Base-by-base conservation (phyloP, 371 early-diverging fungal genomes). In the Mucor saturninus region DNA sequence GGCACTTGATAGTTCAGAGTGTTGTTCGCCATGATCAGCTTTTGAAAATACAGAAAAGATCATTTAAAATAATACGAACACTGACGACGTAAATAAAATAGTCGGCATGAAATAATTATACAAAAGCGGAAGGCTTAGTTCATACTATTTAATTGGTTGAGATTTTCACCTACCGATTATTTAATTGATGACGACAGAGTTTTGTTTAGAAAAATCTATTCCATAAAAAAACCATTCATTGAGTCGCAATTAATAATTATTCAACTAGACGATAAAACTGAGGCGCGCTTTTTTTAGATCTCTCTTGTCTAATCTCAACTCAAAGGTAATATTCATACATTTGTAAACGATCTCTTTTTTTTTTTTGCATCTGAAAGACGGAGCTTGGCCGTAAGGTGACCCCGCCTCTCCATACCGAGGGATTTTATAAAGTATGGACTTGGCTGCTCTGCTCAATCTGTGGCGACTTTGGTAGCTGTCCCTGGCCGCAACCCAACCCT, bases 391-490 rank as follows among this genome's bases (percentile, higher is more conserved):
- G 62, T 56, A 62, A 62, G 50, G 62, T 56, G 62, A 62, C 62
- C 62, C 56, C 62, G 50, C 56, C 62, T 62, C 56, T 56, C 62
- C 56, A 56, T 62, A 56, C 56, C 10, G 39, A 62, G 62, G 56
- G 62, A 56, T 56, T 62, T 50, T 49, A 62, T 50, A 62, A 62
- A 49, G 62, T 39, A 55, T 62, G 62, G 56, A 63, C 57, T 63
- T 63, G 63, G 63, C 42, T 63, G 63, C 63, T 63, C 57, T 63
- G 57, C 63, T 63, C 63, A 56, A 43, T 63, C 63, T 63, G 63
- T 56, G 53, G 29, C 63, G 57, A 63, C 63, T 63, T 54, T 56
- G 63, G 63, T 63, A 48, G 50, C 56, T 56, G 56, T 56, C 62
- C 56, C 62, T 62, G 63, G 53, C 57, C n/a, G 56, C 63, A 56